Evolutionary conservation across 2,329 filamentous ascomycete species (phyloP).

Genomic region (Pezicula rhizophila): DNA sequence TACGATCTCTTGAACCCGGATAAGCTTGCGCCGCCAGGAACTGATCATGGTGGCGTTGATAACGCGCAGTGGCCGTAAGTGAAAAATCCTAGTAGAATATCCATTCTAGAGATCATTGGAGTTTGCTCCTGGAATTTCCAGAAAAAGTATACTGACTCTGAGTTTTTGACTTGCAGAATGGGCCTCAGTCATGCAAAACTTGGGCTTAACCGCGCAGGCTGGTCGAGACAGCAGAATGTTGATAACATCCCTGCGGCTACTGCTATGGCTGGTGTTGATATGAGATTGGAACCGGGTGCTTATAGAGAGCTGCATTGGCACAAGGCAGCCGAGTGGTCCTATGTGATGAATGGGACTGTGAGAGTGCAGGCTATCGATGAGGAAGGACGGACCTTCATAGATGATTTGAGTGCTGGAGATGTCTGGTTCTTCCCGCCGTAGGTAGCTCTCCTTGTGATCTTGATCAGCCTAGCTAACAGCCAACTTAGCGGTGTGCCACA

Average conservation of each 20-base stretch:
- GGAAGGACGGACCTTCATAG: conserved; percentile 70
- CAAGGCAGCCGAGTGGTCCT: conserved; percentile 74
- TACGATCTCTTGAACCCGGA: conserved; percentile 49
- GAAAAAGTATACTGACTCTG: too few species aligned
- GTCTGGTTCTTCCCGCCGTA: conserved; percentile 68
- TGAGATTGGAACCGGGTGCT: conserved; percentile 67
- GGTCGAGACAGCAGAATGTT: conserved; percentile 68
- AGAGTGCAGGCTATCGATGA: conserved; percentile 69
- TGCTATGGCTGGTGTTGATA: conserved; percentile 73
- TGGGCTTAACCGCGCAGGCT: conserved; percentile 49
- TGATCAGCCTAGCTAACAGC: neutral
- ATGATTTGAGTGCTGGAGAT: conserved; percentile 70
- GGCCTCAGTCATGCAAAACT: conserved; percentile 41
- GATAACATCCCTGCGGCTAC: conserved; percentile 58
- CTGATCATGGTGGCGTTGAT: conserved; percentile 40
- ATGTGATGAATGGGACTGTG: conserved; percentile 64
- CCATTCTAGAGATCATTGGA: too few species aligned
- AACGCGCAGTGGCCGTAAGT: conserved; percentile 41
- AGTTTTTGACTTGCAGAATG: conserved; percentile 20
- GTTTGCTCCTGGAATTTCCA: too few species aligned
- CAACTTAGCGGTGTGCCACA: conserved; percentile 63
- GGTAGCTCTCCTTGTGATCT: neutral
- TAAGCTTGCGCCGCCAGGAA: conserved; percentile 43
- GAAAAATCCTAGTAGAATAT: too few species aligned
- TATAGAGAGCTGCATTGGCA: conserved; percentile 79